phyloP scores from a whole-genome alignment of 192 early-diverging fungal genomes.

The Powellomyces hirtus region DNA sequence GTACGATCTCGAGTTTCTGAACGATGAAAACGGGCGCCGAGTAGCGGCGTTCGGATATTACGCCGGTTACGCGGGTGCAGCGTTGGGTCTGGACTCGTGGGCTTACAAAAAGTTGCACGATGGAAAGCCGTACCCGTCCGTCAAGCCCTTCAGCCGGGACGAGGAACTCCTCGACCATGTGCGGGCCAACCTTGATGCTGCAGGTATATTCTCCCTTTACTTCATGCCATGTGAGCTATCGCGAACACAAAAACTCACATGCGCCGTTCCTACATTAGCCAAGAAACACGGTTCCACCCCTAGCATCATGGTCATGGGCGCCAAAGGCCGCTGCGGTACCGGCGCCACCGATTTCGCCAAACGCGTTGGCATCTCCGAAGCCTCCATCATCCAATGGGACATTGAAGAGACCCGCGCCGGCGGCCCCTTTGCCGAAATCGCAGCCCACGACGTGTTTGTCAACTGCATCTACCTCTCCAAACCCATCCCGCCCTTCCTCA shows the following conservation, averaged over 20 bases:
- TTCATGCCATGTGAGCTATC: conserved; percentile 3
- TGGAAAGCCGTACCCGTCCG: conserved; percentile 61
- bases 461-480: conserved; percentile 97
- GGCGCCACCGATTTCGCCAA: conserved; percentile 84
- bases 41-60: conserved; percentile 97
- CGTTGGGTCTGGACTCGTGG: conserved; percentile 92
- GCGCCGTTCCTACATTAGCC: neutral
- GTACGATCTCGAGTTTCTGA: conserved; percentile 93
- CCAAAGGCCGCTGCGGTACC: conserved; percentile 89
- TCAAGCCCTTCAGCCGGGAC: conserved; percentile 85
- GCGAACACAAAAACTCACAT: neutral
- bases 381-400: conserved; percentile 93
- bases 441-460: conserved; percentile 90
- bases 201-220: conserved; percentile 25
- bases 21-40: conserved; percentile 68
- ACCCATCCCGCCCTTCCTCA: conserved; percentile 93
- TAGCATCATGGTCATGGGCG: conserved; percentile 96
- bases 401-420: conserved; percentile 88
- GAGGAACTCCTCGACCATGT: conserved; percentile 70
- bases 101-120: conserved; percentile 37
- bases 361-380: conserved; percentile 78
- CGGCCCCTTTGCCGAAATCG: conserved; percentile 91
- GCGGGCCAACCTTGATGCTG: conserved; percentile 57
- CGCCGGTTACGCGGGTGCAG: conserved; percentile 93
- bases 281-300: conserved; percentile 65